Conservation (phyloP, 1,284 basidiomycete species). For the Trichosporon ovoides region DNA sequence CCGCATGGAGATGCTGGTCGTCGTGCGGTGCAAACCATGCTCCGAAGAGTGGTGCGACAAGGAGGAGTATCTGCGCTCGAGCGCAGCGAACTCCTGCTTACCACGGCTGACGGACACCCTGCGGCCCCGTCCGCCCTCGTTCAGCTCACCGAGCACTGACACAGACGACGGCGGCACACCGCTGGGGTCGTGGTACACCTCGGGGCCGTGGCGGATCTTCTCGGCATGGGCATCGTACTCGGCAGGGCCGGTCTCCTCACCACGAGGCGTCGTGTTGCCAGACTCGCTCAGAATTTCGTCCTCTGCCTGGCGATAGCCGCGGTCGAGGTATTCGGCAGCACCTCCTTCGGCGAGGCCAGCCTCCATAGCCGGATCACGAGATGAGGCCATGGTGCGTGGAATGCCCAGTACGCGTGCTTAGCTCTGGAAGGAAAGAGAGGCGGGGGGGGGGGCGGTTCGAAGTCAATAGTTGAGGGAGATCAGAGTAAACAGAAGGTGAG, state of each 20-base stretch:
- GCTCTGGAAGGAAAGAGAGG: background rate
- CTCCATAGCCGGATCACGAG: constrained; percentile 1
- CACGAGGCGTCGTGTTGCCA: background rate
- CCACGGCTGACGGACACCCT: constrained; percentile 37
- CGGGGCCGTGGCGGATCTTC: background rate
- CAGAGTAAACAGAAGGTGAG: background rate
- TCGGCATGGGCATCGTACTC: background rate
- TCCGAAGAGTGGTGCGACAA: constrained; percentile 36
- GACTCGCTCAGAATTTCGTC: background rate
- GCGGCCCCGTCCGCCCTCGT: constrained; percentile 12
- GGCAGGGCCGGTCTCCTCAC: background rate
- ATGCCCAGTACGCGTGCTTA: background rate
- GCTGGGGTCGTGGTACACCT: constrained; percentile 6
- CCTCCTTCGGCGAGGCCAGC: background rate
- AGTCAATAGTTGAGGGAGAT: background rate
- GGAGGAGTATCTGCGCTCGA: constrained; percentile 40
- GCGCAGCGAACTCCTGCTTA: constrained; percentile 41
- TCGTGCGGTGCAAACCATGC: constrained; percentile 28
- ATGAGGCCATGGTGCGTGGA: constrained; percentile 1
- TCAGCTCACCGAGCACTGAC: constrained; percentile 39
- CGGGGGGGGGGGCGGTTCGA: background rate
- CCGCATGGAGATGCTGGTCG: constrained; percentile 28
- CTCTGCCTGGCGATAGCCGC: background rate
- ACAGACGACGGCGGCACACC: background rate
- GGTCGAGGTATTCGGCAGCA: background rate